phyloP scores from a whole-genome alignment of 352 stramenopile genomes.

The Saprolegnia diclina region DNA sequence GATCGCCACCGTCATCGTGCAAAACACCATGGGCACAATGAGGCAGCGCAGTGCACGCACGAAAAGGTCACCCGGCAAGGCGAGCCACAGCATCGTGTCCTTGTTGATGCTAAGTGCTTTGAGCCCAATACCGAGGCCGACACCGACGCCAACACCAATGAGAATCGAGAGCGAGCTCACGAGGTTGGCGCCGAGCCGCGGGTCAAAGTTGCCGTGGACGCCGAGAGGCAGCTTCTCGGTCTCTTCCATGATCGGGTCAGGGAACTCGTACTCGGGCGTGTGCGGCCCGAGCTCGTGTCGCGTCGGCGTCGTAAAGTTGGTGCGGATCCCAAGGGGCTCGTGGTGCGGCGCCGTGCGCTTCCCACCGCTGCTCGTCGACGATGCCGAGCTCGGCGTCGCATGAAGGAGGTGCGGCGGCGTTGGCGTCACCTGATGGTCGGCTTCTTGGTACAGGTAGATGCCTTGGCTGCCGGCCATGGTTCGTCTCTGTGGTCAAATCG shows the following conservation, averaged over 20 bases:
- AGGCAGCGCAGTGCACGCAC: conserved; percentile 64
- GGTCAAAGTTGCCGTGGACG: background rate
- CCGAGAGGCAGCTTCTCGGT: background rate
- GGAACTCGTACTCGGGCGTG: background rate
- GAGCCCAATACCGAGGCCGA: conserved; percentile 37
- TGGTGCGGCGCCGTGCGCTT: background rate
- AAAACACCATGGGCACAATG: conserved; percentile 76
- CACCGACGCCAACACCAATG: conserved; percentile 39
- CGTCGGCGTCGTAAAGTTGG: background rate
- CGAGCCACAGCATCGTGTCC: conserved; percentile 43
- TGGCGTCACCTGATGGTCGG: background rate
- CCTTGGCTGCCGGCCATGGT: background rate
- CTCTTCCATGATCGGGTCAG: background rate
- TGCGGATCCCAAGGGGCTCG: background rate
- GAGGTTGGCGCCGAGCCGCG: background rate
- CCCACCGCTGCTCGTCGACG: background rate
- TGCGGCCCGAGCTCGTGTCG: background rate
- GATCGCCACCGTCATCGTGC: conserved; percentile 61
- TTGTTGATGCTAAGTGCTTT: conserved; percentile 38
- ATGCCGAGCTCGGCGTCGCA: background rate
- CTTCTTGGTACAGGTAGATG: background rate
- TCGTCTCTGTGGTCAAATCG: conserved; percentile 36
- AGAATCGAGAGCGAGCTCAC: conserved; percentile 21
- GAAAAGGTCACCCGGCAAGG: conserved; percentile 65
- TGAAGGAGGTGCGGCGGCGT: background rate